Evolutionary conservation across 164 flowering plant genomes (phyloP), one percentile per base, ranked within the genome.

Genomic region (Sedum album): DNA sequence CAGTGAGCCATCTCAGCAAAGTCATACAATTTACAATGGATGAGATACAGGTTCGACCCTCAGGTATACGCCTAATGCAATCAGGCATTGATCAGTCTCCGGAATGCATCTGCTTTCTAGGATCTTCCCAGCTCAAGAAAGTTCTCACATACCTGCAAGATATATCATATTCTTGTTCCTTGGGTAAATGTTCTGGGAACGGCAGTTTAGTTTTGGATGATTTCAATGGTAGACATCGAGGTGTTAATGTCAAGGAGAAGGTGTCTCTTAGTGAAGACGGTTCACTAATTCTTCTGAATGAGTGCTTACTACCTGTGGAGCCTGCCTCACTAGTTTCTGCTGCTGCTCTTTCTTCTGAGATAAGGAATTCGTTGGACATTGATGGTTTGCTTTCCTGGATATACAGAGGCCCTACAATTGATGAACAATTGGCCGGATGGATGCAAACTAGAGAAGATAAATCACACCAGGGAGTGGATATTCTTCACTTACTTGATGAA

Each of bases 131-230:
- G 78, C 93, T 95, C 31, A 78, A 65, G 65, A 90, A 90, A 71
- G 77, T 95, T 63, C 80, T 86, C 14, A 85, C 85, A 70, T 90
- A 82, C 79, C 79, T 95, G 80, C 98, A 92, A 83, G 99, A 95
- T 18, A 69, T 92, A 35, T 78, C 87, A 66, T 81, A 83, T 67
- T 71, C 94, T 72, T 88, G 91, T 82, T 90, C 93, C 31, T 48
- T 89, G 69, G 78, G 82, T 42, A 79, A 88, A 70, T 81, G 78
- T 76, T 49, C 87, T 41, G 99, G 89, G 69, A 88, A 86, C 77
- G 82, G 51, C 75, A 68, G 42, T 49, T 60, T 31, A 70, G 61
- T 67, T 0, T 0, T 48, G 4, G 91, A 88, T 66, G 92, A 87
- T 71, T 71, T 72, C 11, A 79, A 51, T 38, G 62, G 9, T 69